These are phyloP conservation scores for Rheum nobile DNA, from an alignment of 148 eudicot species.

Conservation along the genomic window DNA sequence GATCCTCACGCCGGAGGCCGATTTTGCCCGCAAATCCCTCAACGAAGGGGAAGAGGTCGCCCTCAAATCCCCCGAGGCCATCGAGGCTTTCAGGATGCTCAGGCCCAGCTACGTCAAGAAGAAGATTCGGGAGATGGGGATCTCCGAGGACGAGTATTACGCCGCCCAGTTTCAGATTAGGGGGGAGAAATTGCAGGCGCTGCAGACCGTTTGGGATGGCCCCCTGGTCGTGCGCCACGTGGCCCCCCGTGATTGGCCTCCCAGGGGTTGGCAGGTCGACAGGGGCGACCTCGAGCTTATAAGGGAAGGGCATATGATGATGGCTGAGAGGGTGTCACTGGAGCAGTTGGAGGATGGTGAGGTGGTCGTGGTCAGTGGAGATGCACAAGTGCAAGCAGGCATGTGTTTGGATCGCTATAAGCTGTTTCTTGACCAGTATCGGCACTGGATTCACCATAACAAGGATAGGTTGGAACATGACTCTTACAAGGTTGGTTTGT, in stretches of 20 bases:
- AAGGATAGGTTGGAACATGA: constrained; percentile 87
- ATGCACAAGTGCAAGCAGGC: constrained; percentile 22
- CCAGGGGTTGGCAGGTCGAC: constrained; percentile 85
- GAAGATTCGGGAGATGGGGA: constrained; percentile 70
- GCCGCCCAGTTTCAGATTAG: constrained; percentile 75
- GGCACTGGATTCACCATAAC: constrained; percentile 73
- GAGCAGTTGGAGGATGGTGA: constrained; percentile 35
- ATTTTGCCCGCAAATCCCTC: constrained; percentile 60
- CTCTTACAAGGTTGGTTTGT: constrained; percentile 68
- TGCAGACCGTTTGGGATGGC: constrained; percentile 64
- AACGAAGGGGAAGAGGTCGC: constrained; percentile 89
- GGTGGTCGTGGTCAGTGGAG: constrained; percentile 9
- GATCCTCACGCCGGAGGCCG: constrained; percentile 73
- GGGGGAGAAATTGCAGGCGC: constrained; percentile 65
- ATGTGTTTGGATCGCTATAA: constrained; percentile 85
- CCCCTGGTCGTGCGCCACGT: constrained; percentile 70
- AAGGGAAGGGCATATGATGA: constrained; percentile 71
- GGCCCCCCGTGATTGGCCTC: constrained; percentile 98
- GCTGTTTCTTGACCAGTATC: constrained; percentile 76
- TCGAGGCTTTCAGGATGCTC: constrained; percentile 86
- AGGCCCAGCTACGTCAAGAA: constrained; percentile 65
- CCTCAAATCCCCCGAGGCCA: constrained; percentile 53
- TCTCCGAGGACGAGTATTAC: constrained; percentile 71
- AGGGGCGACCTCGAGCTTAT: constrained; percentile 78
- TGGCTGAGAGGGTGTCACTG: constrained; percentile 41